phyloP scores from a whole-genome alignment of 1,284 basidiomycete genomes.

The Cryptococcus jaspeensis region DNA sequence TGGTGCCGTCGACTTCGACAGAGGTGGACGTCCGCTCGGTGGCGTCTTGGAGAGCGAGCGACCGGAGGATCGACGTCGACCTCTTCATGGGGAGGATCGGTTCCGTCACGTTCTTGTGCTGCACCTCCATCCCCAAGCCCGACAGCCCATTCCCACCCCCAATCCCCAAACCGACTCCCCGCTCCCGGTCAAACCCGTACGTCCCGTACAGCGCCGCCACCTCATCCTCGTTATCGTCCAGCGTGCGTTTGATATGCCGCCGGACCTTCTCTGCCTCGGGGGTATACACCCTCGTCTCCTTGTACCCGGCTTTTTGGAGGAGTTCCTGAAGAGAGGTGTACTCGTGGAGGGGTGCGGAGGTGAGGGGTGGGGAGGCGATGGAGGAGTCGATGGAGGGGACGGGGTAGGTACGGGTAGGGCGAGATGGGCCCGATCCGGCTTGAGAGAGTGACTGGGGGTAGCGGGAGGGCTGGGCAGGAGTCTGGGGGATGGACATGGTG shows the following conservation, averaged over 20 bases:
- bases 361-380: conserved; percentile 13
- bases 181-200: conserved; percentile 26
- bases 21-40: conserved; percentile 2
- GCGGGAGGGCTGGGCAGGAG: conserved; percentile 3
- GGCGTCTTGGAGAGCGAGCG: conserved; percentile 26
- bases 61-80: conserved; percentile 31
- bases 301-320: conserved; percentile 79
- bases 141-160: background rate
- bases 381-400: conserved; percentile 21
- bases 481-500: background rate
- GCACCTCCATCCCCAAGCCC: background rate
- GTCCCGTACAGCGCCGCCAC: conserved; percentile 35
- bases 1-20: conserved; percentile 3
- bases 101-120: conserved; percentile 25
- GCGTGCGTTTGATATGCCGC: conserved; percentile 30
- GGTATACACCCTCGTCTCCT: conserved; percentile 80
- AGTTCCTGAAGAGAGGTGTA: conserved; percentile 80
- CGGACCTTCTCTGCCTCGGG: conserved; percentile 66
- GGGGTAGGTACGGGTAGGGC: conserved; percentile 14
- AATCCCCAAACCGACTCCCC: background rate
- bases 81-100: conserved; percentile 30
- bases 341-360: conserved; percentile 30
- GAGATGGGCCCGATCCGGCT: conserved; percentile 15
- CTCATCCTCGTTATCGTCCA: conserved; percentile 35
- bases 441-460: conserved; percentile 26